These are phyloP conservation scores for Hymenoscyphus scutula DNA, from an alignment of 2,329 filamentous ascomycete species.

Conservation along the genomic window DNA sequence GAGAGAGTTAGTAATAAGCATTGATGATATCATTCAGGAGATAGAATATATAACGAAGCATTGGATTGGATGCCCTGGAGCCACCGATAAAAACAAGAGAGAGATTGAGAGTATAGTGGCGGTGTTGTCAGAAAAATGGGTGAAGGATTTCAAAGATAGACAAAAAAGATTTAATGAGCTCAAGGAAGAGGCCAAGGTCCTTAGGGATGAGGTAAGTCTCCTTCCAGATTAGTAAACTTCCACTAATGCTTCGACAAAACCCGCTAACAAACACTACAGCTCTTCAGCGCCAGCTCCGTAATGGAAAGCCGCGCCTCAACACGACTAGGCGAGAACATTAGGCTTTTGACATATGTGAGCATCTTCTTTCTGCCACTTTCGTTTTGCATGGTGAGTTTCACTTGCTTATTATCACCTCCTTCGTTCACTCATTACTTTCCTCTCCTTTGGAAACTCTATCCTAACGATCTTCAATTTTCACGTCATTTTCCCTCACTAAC, in stretches of 20 bases:
- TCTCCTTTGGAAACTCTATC: neutral
- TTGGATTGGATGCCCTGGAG: too few species aligned
- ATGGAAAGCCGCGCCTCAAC: conserved; percentile 7
- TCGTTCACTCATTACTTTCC: neutral
- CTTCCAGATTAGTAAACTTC: too few species aligned
- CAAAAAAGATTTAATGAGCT: neutral
- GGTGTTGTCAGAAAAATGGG: neutral
- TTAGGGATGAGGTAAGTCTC: neutral
- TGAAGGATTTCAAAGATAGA: neutral
- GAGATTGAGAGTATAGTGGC: neutral
- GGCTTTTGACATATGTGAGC: conserved; percentile 8
- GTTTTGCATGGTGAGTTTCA: conserved; percentile 2
- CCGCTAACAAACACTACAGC: neutral
- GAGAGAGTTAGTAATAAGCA: neutral
- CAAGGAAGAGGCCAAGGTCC: neutral
- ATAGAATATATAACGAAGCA: neutral
- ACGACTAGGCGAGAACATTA: conserved; percentile 7
- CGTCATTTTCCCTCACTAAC: neutral
- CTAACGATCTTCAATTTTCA: neutral
- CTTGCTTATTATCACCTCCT: neutral
- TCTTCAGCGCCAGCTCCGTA: conserved; percentile 5
- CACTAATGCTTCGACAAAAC: neutral
- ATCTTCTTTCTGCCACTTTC: conserved; percentile 8
- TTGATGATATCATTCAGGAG: neutral
- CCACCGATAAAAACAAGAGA: too few species aligned